A percentile compares a stretch with the other conserved stretches of the same genome.
phyloP scores from a whole-genome alignment of 805 yeast species.

The Saccharomycopsis amapae region DNA sequence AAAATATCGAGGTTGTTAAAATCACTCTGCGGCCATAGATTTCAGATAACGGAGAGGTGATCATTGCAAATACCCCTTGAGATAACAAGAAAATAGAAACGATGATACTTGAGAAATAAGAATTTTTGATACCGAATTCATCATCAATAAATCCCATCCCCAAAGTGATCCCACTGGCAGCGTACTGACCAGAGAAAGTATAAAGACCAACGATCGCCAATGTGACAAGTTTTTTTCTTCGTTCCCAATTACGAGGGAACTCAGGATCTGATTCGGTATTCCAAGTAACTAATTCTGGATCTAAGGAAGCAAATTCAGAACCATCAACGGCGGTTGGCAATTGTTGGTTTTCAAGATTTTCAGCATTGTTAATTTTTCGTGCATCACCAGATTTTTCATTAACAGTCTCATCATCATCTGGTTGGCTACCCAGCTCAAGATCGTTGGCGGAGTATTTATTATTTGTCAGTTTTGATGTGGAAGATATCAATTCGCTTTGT shows the following conservation, averaged over 20 bases:
- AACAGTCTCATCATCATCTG: no score
- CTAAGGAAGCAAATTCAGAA: slow-evolving; percentile 44
- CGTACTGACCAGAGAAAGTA: slow-evolving; percentile 53
- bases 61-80: slow-evolving; percentile 58
- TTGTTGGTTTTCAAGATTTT: no score
- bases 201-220: slow-evolving; percentile 44
- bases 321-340: slow-evolving; percentile 38
- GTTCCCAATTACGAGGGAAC: slow-evolving; percentile 60
- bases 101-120: slow-evolving; percentile 42
- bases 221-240: slow-evolving; percentile 34
- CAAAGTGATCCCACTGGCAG: slow-evolving; percentile 58
- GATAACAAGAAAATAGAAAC: slow-evolving; percentile 65
- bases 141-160: slow-evolving; percentile 44
- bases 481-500: no score
- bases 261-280: slow-evolving; percentile 52
- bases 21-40: slow-evolving; percentile 55
- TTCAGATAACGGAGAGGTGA: slow-evolving; percentile 64
- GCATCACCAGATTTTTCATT: no score
- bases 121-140: slow-evolving; percentile 36
- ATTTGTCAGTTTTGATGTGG: no score
- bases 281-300: slow-evolving; percentile 67
- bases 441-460: no score
- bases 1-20: slow-evolving; percentile 43
- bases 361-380: no score
- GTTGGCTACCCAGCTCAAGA: no score